A percentile compares a stretch with the other conserved stretches of the same genome.
phyloP scores from a whole-genome alignment of 2,329 filamentous ascomycete genomes.

The Ophiostoma perfectum region DNA sequence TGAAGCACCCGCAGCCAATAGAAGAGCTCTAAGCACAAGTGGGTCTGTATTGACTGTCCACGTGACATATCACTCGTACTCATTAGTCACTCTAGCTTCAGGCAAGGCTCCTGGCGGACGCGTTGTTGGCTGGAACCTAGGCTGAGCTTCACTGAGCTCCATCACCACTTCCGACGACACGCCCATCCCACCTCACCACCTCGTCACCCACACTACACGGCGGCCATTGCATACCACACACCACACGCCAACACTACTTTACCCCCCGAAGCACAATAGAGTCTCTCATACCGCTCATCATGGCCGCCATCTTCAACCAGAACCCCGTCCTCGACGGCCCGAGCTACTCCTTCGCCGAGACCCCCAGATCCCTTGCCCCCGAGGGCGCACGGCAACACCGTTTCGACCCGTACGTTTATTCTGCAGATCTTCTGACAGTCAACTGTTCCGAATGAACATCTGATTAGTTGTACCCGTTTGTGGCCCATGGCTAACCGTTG shows the following conservation, averaged over 20 bases:
- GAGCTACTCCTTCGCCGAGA: slow-evolving; percentile 63
- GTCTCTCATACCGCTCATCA: slow-evolving; percentile 33
- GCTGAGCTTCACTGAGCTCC: slow-evolving; percentile 17
- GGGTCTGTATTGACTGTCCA: not conserved
- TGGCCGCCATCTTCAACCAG: slow-evolving; percentile 65
- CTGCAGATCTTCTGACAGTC: too few species aligned
- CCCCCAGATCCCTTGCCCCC: slow-evolving; percentile 48
- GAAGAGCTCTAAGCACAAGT: not conserved
- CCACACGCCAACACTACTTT: not conserved
- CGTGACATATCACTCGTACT: slow-evolving; percentile 4
- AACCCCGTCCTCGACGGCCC: slow-evolving; percentile 64
- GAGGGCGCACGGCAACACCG: slow-evolving; percentile 63
- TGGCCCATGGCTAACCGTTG: not conserved
- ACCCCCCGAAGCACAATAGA: not conserved
- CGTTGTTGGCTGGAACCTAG: slow-evolving; percentile 19
- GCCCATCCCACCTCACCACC: not conserved
- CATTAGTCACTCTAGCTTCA: slow-evolving; percentile 37
- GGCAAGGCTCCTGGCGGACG: slow-evolving; percentile 23
- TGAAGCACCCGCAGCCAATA: not conserved
- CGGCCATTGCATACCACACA: not conserved
- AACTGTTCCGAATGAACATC: not conserved
- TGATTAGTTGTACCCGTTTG: not conserved
- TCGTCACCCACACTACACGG: not conserved
- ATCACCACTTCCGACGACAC: slow-evolving; percentile 8
- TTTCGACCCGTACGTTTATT: slow-evolving; percentile 84